Conservation (phyloP, 2,329 filamentous ascomycete genomes). For the Clonostachys rosea region DNA sequence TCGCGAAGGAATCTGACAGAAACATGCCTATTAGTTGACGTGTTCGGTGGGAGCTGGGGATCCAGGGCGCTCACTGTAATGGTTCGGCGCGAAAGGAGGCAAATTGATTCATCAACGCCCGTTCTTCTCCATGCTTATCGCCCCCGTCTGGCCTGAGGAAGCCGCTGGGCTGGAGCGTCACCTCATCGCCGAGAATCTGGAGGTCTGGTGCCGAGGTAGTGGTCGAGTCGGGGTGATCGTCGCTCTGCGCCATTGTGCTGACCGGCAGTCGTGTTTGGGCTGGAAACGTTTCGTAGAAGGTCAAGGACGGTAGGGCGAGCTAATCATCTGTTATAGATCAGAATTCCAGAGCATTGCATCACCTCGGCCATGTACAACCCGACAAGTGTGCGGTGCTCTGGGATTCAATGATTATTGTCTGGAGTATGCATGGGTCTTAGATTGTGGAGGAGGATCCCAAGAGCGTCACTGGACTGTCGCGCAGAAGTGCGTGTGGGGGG, state of each 20-base stretch:
- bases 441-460: too few species aligned
- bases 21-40: constrained; percentile 1
- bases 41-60: constrained; percentile 1
- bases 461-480: too few species aligned
- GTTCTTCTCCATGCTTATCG: constrained; percentile 49
- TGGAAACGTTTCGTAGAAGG: not conserved
- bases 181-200: constrained; percentile 69
- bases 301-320: not conserved
- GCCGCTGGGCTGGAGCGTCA: constrained; percentile 71
- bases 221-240: constrained; percentile 11
- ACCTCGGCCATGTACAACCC: too few species aligned
- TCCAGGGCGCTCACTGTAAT: constrained; percentile 40
- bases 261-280: not conserved
- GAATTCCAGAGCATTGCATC: too few species aligned
- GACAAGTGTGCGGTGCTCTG: too few species aligned
- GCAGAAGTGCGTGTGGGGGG: too few species aligned
- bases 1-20: constrained; percentile 77
- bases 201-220: constrained; percentile 63
- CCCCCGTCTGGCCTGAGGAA: constrained; percentile 46
- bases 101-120: constrained; percentile 75
- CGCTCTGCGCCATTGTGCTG: not conserved
- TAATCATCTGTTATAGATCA: too few species aligned
- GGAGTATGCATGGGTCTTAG: too few species aligned
- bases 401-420: too few species aligned
- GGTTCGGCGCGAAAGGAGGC: constrained; percentile 75